Percentiles rank a stretch among this genome's conserved stretches.
phyloP scores from a whole-genome alignment of 768 basidiomycete species.

The Sutorius australiensis region DNA sequence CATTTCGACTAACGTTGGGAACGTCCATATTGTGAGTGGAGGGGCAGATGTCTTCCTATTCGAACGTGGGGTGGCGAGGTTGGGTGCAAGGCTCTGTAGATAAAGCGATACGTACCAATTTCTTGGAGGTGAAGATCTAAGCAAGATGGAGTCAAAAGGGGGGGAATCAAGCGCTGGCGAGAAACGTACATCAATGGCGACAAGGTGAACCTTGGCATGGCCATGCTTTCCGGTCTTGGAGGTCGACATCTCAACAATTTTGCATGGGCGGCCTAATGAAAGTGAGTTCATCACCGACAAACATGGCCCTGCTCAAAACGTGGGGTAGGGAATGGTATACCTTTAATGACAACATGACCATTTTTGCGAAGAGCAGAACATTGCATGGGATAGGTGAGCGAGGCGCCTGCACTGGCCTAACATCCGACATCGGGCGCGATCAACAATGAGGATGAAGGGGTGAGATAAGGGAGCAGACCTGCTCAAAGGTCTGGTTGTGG shows the following conservation, averaged over 20 bases:
- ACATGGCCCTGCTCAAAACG: not conserved
- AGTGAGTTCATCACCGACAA: not conserved
- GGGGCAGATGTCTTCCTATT: conserved; percentile 87
- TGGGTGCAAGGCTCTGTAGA: too few species aligned
- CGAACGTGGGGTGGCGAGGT: conserved; percentile 4
- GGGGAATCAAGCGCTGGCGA: not conserved
- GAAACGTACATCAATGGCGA: conserved; percentile 87
- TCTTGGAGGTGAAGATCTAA: conserved; percentile 98
- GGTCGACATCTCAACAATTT: conserved; percentile 99
- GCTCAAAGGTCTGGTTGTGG: conserved; percentile 86
- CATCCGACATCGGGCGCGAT: conserved; percentile 18
- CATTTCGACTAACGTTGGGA: conserved; percentile 85
- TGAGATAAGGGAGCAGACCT: conserved; percentile 41
- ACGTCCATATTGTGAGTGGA: conserved; percentile 99
- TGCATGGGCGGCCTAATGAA: conserved; percentile 80
- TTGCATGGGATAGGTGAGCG: conserved; percentile 81
- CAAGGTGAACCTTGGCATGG: conserved; percentile 98
- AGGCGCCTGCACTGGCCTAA: conserved; percentile 72
- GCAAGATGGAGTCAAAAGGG: conserved; percentile 1
- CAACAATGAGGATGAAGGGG: conserved; percentile 7
- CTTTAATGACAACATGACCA: conserved; percentile 95
- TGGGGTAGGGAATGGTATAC: conserved; percentile 30
- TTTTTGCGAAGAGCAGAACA: conserved; percentile 95
- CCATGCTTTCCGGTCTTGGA: conserved; percentile 99
- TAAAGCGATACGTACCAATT: conserved; percentile 57